Base-by-base conservation (phyloP, 140 eudicot species). In the Oenanthe javanica region DNA sequence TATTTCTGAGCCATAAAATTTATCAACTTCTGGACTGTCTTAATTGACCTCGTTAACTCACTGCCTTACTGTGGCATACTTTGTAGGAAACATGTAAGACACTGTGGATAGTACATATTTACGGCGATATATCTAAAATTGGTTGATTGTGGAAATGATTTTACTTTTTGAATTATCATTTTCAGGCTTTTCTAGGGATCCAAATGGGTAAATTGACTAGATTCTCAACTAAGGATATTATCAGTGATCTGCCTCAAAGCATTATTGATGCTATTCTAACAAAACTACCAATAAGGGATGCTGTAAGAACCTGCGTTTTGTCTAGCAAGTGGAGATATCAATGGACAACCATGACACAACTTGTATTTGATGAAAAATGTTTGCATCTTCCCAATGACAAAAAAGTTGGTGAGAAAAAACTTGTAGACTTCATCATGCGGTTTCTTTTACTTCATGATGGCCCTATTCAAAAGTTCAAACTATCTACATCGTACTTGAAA, bases 211-310 rank as follows among this genome's bases (percentile, higher is more conserved):
- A 59, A 15, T 27, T 46, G 67, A 21, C 67, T 59, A 59, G 8
- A 59, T 21, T 21, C 67, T 6, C 13, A 21, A 59, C 12, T 59
- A 81, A 40, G 46, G 97, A 92, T 79, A 82, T 82, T 70, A 79
- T 92, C 27, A 89, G 90, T 72, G 92, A 93, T 81, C 86, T 93
- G 73, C 96, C 97, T 76, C 90, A 87, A 79, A 89, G 96, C 86
- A 86, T 93, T 38, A 81, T 90, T 7, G 94, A 93, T 78, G 82
- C 86, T 46, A 93, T 93, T 43, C 87, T 93, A 67, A 85, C 87
- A 80, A 93, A 86, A 86, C 78, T 93, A 63, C 94, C 96, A n/a
- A 55, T 93, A 57, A 75, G 83, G 84, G 97, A 93, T 79, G 96
- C 90, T 11, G 97, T 90, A 75, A 87, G 91, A 79, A 89, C 94